Base-by-base conservation (phyloP, 495 filamentous ascomycete species). In the Neurospora sp. region DNA sequence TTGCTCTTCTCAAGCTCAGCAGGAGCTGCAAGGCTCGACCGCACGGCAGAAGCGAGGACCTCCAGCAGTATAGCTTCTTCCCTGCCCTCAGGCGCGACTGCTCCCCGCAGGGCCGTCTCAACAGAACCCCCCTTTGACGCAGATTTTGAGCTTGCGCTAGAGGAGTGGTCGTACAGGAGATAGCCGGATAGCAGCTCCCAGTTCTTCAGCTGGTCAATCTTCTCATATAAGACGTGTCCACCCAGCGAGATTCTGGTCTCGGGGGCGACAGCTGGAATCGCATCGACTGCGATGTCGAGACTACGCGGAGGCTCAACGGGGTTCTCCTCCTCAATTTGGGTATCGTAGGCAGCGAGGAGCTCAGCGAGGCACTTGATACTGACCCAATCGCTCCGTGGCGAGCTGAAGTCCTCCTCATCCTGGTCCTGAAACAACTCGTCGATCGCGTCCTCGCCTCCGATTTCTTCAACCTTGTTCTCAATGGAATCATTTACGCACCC, bases 141-240 rank as follows among this genome's bases (percentile, higher is more conserved):
- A 38, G 80, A 77, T 70, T 78, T 81, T 12, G 84, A 79, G 71
- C 85, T 86, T 0, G 78, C 75, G 72, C 85, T 86, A 1, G 84
- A 87, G 0, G 93, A 94, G 79, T 97, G 93, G 75, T 99, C 96
- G 76, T 93, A 96, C 1, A 99, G 85, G 11, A 99, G 87, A 83
- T 98, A 98, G 8, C 92, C 93, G 37, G 93, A 92, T 37, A 98
- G 83, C 0, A 91, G 86, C 79, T 97, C 92, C 96, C 96, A 99
- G 70, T 94, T 90, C 71, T 87, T 86, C 14, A 97, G 84, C 74
- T 95, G 92, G 10, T 88, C 84, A 73, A 97, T 87, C 73, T 91
- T 90, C 39, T 96, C 91, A 80, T 92, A 97, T 16, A 98, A 86
- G 1, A 90, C 92, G 74, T 94, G 90, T 0, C 94, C 91, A 16